Base-by-base conservation (phyloP, 257 asterid species). In the Primulina tabacum region DNA sequence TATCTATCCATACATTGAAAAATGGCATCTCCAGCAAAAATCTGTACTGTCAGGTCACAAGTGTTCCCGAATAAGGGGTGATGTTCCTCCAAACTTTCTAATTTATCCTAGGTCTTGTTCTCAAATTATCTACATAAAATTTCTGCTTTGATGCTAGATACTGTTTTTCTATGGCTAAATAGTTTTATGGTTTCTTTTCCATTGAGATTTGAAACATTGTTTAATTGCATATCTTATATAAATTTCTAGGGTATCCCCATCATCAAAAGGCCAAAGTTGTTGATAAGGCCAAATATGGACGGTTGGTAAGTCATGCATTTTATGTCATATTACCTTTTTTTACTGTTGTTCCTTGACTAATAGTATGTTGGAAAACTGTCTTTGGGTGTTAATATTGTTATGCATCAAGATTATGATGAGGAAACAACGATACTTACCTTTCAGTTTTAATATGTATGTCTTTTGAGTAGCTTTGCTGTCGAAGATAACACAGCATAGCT, bases 221-320 rank as follows among this genome's bases (percentile, higher is more conserved):
- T 8, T 55, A 34, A 7, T 72, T 76, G 30, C 53, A 24, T 8
- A 0, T 30, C 21, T 40, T 56, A 18, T 67, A 61, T 40, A 60
- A 38, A 53, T 61, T 77, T 74, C 55, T 75, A 90, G 97, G 95
- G 34, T 83, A 76, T 75, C 92, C 91, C 8, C 84, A 70, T 47
- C 80, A 85, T 75, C 82, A 82, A 17, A 86, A 83, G 76, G 68
- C 67, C 47, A 90, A 83, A 76, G 60, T 64, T 50, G 73, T 62
- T 50, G 90, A 88, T 62, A 86, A 82, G 75, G 73, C 79, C 71
- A 90, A 79, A 75, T 71, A 67, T 60, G 89, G 97, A 63, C 86
- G 91, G 71, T 60, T 80, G 24, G 93, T 90, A 79, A 83, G 97
- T 78, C 64, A 53, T 77, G 12, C 53, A 24, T 30, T 52, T 26